Conservation (phyloP, 352 stramenopile species). For the Phytophthora sojae region DNA sequence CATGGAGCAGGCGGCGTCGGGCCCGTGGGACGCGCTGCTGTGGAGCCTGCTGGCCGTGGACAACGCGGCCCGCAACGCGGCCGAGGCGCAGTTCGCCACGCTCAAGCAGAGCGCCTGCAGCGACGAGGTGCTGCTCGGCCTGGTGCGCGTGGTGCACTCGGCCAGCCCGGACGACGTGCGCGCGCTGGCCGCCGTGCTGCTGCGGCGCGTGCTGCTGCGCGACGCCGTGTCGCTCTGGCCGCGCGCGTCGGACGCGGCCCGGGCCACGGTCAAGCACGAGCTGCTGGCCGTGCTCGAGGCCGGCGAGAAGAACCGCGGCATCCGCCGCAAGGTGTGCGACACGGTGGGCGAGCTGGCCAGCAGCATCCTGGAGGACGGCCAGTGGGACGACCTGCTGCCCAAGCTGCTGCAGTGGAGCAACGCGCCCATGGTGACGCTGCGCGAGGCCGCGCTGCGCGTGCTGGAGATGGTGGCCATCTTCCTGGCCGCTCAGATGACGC, state of each 20-base stretch:
- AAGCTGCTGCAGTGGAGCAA: constrained; percentile 73
- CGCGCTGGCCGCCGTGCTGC: constrained; percentile 73
- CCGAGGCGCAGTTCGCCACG: constrained; percentile 65
- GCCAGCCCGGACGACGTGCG: constrained; percentile 69
- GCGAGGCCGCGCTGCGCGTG: constrained; percentile 76
- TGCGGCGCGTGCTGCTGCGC: constrained; percentile 78
- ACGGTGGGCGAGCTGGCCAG: constrained; percentile 84
- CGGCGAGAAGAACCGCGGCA: constrained; percentile 73
- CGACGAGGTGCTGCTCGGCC: constrained; percentile 63
- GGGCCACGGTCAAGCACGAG: constrained; percentile 59
- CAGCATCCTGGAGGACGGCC: constrained; percentile 80
- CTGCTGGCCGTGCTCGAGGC: constrained; percentile 68
- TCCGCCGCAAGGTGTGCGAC: constrained; percentile 86
- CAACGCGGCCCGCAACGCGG: constrained; percentile 74
- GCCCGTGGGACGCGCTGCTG: constrained; percentile 68
- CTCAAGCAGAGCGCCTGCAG: constrained; percentile 61
- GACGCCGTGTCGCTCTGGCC: constrained; percentile 85
- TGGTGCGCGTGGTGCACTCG: constrained; percentile 72
- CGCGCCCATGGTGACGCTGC: constrained; percentile 54
- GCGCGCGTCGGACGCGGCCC: constrained; percentile 55
- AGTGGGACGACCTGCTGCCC: constrained; percentile 80
- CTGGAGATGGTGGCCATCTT: constrained; percentile 87
- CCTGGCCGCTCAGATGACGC: constrained; percentile 60
- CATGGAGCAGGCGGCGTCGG: background rate
- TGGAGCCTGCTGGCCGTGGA: constrained; percentile 77